Evolutionary conservation across 805 yeast genomes (phyloP).

Genomic region (Candida nemodendra): DNA sequence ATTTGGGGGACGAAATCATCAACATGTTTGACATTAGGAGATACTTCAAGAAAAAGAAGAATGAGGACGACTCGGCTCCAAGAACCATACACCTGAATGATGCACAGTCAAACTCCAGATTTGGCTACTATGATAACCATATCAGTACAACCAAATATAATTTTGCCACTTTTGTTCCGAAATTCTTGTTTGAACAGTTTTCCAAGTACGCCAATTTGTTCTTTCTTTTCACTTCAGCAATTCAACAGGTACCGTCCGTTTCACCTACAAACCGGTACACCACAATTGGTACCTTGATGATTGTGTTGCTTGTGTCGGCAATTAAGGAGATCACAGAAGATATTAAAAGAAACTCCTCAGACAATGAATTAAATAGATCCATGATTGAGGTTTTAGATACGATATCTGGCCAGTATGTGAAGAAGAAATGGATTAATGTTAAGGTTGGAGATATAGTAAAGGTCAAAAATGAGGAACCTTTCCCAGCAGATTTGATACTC

Average conservation of each 20-base stretch:
- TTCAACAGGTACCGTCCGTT: constrained; percentile 96
- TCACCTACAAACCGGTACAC: constrained; percentile 96
- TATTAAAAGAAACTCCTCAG: constrained; percentile 82
- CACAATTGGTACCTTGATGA: constrained; percentile 84
- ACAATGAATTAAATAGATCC: constrained; percentile 79
- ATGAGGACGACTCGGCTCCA: constrained; percentile 41
- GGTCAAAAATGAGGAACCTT: constrained; percentile 81
- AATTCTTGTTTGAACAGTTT: constrained; percentile 93
- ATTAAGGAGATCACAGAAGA: constrained; percentile 90
- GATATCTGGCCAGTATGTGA: constrained; percentile 56
- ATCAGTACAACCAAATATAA: constrained; percentile 95
- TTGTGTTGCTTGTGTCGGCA: constrained; percentile 89
- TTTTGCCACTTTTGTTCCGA: constrained; percentile 88
- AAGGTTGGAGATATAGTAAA: constrained; percentile 88
- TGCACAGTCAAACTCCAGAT: constrained; percentile 48
- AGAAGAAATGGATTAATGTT: constrained; percentile 80
- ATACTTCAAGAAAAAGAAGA: constrained; percentile 19
- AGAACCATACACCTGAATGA: constrained; percentile 70
- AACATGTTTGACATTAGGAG: constrained; percentile 31
- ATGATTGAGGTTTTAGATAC: constrained; percentile 63
- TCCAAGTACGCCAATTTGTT: constrained; percentile 95
- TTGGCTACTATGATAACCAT: constrained; percentile 73
- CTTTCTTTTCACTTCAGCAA: constrained; percentile 85
- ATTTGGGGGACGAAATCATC: constrained; percentile 18
- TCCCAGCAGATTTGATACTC: constrained; percentile 89